phyloP scores from a whole-genome alignment of 805 yeast species.

The Candida chauliodis region DNA sequence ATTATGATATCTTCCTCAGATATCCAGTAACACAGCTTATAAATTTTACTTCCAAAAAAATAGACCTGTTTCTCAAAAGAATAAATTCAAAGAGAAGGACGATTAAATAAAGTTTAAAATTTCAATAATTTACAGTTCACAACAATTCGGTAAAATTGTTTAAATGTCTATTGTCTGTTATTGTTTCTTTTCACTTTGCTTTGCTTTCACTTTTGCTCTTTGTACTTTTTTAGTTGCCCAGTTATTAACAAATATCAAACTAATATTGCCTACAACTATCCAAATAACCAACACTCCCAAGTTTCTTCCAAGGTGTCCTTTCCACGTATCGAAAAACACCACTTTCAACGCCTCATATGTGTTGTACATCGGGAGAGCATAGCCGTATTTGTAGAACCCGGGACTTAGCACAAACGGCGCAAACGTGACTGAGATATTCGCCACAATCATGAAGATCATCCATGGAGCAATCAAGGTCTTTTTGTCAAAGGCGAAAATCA shows the following conservation, averaged over 20 bases:
- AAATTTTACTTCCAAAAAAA: too few relatives aligned
- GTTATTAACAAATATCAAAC: slow-evolving; percentile 10
- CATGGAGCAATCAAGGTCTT: slow-evolving; percentile 23
- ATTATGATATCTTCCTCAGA: too few relatives aligned
- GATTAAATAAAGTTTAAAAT: too few relatives aligned
- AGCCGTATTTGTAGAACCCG: slow-evolving; percentile 30
- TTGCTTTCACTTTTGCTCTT: slow-evolving; percentile 7
- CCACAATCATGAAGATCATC: slow-evolving; percentile 27
- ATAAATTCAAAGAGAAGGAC: too few relatives aligned
- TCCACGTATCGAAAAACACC: slow-evolving; percentile 32
- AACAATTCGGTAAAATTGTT: too few relatives aligned
- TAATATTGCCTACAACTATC: slow-evolving; percentile 21
- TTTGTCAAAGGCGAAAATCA: slow-evolving; percentile 18
- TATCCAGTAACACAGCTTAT: too few relatives aligned
- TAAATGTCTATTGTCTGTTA: too few relatives aligned
- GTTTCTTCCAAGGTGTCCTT: slow-evolving; percentile 28
- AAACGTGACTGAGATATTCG: slow-evolving; percentile 29
- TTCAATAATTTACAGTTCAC: too few relatives aligned
- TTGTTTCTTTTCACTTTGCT: slow-evolving; percentile 3
- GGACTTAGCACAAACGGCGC: slow-evolving; percentile 33
- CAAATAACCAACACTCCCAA: slow-evolving; percentile 27
- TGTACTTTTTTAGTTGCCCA: slow-evolving; percentile 11
- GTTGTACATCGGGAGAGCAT: slow-evolving; percentile 35
- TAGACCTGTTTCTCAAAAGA: too few relatives aligned
- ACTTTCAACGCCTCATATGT: slow-evolving; percentile 29